Evolutionary conservation across 176 grass and related monocot species (phyloP).

Genomic region (Dendrocalamus sinicus): DNA sequence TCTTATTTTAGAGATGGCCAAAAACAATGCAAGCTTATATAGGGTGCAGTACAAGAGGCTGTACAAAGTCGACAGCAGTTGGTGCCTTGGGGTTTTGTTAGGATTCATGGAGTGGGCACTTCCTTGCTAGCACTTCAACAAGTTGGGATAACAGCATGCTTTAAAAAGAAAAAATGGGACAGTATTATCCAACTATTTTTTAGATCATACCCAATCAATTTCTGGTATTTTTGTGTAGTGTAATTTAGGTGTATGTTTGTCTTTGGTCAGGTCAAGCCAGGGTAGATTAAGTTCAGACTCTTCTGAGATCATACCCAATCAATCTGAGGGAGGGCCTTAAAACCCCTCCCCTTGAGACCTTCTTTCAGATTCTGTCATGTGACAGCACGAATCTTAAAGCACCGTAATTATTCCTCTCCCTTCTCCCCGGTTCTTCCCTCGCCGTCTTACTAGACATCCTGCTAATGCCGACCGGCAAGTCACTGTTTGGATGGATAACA

Average conservation of each 20-base stretch:
- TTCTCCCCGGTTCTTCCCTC: too few relatives aligned
- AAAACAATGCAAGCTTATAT: not conserved
- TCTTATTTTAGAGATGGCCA: not conserved
- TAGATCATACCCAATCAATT: not conserved
- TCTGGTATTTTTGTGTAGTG: not conserved
- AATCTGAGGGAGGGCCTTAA: too few relatives aligned
- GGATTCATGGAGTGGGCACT: conserved; percentile 34
- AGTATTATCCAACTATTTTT: not conserved
- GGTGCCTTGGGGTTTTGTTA: conserved; percentile 17
- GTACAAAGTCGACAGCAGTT: not conserved
- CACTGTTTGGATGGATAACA: not conserved
- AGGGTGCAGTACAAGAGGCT: not conserved
- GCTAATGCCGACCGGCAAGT: too few relatives aligned
- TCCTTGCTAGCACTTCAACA: conserved; percentile 47
- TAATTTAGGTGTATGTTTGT: not conserved
- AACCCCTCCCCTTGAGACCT: too few relatives aligned
- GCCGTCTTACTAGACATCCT: too few relatives aligned
- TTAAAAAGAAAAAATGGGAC: not conserved
- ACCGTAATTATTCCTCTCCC: too few relatives aligned
- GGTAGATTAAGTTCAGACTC: not conserved
- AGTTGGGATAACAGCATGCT: not conserved
- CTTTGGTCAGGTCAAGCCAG: conserved; percentile 17
- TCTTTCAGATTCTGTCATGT: too few relatives aligned
- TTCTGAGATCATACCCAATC: too few relatives aligned
- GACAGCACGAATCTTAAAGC: too few relatives aligned